These are phyloP conservation scores for Pyrenochaeta sp. DNA, from an alignment of 2,329 filamentous ascomycete genomes.

Conservation along the genomic window DNA sequence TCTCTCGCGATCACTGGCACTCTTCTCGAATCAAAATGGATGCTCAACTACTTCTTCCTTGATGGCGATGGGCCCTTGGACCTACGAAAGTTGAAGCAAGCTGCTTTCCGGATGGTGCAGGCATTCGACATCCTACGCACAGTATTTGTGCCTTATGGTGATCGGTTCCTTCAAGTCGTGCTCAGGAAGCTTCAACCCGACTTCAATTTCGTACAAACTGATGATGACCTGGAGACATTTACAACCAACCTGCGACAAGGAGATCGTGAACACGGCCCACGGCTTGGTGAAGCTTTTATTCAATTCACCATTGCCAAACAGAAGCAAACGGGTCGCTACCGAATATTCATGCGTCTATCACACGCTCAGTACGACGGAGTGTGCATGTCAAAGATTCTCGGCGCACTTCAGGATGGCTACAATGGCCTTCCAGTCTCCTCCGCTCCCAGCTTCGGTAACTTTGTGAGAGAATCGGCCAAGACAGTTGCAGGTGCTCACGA, in stretches of 20 bases:
- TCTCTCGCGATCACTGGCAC: constrained; percentile 43
- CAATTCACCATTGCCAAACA: constrained; percentile 43
- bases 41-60: constrained; percentile 47
- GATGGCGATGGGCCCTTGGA: constrained; percentile 40
- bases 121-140: constrained; percentile 45
- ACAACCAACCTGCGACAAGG: constrained; percentile 35
- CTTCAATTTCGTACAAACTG: constrained; percentile 40
- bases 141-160: constrained; percentile 43
- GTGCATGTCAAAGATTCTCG: constrained; percentile 40
- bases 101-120: constrained; percentile 40
- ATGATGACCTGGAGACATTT: constrained; percentile 38
- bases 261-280: constrained; percentile 38
- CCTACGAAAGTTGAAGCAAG: constrained; percentile 40
- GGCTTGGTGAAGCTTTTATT: constrained; percentile 40
- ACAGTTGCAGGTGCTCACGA: constrained; percentile 37
- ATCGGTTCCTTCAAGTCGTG: constrained; percentile 45
- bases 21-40: constrained; percentile 43
- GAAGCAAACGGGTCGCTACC: constrained; percentile 35
- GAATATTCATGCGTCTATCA: constrained; percentile 44
- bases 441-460: constrained; percentile 41
- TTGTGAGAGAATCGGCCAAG: constrained; percentile 38
- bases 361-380: constrained; percentile 47
- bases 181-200: constrained; percentile 40
- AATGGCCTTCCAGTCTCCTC: constrained; percentile 42
- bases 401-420: constrained; percentile 38